Base-by-base conservation (phyloP, 2,329 filamentous ascomycete species). In the Cordyceps cicadae region DNA sequence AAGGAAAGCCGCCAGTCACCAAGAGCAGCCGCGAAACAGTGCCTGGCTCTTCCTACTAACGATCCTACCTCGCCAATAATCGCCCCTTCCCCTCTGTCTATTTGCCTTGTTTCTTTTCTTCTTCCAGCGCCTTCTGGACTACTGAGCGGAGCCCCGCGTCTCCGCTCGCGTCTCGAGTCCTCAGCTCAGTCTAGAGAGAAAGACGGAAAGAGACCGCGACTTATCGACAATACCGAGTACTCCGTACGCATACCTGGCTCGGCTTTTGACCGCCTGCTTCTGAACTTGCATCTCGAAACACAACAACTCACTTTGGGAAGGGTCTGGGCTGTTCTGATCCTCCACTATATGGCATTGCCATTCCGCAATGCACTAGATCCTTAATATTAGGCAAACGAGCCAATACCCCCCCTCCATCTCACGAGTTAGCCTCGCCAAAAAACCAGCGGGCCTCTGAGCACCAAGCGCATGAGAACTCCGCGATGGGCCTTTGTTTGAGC, bases 101-200 rank as follows among this genome's bases (percentile, higher is more conserved):
- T 12, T 50, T 34, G 17, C 9, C 26, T 50, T 50, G 2, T 48
- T 26, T 15, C 3, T 48, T 26, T 8, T 46, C 19, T 21, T 46
- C 26, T 50, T 34, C 26, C 26, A 7, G 4, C 15, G 4, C n/a
- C n/a, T n/a, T n/a, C n/a, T n/a, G n/a, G 46, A 51, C 34, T 46
- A 48, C 45, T 45, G 54, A 57, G 54, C 54, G 54, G 54, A 57
- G 45, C 54, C 54, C 43, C 54, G 54, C 54, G 45, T 57, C 54
- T 50, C 54, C 54, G 54, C 45, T 32, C 53, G 53, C 39, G 24
- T 24, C 24, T 24, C 24, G 24, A 24, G 24, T 24, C 21, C 15
- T 37, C 34, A 5, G 7, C 32, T 37, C 34, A 8, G 34, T 37
- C 34, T 37, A 3, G 34, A 37, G 3, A 37, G 34, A 12, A 3